Evolutionary conservation across 176 grass and related monocot species (phyloP), one percentile per base, ranked within the genome.

Genomic region (Carex pumila): DNA sequence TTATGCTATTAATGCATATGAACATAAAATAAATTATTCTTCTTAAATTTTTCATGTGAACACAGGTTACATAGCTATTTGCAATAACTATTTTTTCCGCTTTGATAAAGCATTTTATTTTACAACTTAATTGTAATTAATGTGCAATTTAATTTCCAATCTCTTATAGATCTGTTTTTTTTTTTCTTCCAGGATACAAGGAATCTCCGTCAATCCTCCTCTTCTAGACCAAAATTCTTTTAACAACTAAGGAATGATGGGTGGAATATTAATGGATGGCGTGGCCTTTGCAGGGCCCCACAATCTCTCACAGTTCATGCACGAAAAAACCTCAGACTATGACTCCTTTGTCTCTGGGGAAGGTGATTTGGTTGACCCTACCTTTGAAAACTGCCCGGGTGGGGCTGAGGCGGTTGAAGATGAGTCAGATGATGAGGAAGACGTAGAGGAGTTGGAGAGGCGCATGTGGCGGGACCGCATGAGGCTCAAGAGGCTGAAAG

Each of bases 391-490:
- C 58, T 82, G 55, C 67, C 59, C 80, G 50, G 84, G 49, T 47
- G 84, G 70, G 17, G 70, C 64, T 36, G 89, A 89, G 1, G 85
- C 83, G 11, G 89, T 77, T 31, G 77, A 84, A 79, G 91, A 90
- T 13, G 88, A 86, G 41, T 82, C 71, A 0, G 94, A 91, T 15
- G 94, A 94, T 59, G 81, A 90, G 25, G 83, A 80, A 1, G 92
- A 91, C 88, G 90, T 97, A 63, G 94, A 97, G 68, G 94, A 94
- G 65, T 89, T 97, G 30, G 94, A 97, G 87, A 87, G 87, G 14
- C 92, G 92, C 52, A 92, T 94, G 85, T 94, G 94, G 94, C 86
- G 89, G 65, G 94, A 97, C 87, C 86, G 90, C 55, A 82, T 91
- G 81, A 85, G 84, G 65, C 90, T 91, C 34, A 88, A 89, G 81